Conservation (phyloP, 495 filamentous ascomycete species). For the Penicillium argentinense region DNA sequence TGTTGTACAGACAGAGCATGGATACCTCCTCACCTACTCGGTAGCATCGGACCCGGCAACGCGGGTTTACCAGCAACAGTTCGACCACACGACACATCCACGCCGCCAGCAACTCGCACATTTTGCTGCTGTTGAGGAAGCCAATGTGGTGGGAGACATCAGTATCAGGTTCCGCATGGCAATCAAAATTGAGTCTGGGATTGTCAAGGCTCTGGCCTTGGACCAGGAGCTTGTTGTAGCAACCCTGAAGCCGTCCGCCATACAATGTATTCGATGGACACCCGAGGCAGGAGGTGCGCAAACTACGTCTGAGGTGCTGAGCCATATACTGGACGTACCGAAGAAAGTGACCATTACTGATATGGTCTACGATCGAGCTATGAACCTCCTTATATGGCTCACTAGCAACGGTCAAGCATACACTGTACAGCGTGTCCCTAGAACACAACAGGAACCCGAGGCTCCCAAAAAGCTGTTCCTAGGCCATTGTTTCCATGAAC, state of each 20-base stretch:
- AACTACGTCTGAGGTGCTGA: constrained; percentile 87
- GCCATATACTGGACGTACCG: constrained; percentile 78
- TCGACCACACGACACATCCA: constrained; percentile 65
- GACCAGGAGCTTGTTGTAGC: constrained; percentile 94
- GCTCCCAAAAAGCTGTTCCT: constrained; percentile 69
- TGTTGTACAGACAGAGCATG: constrained; percentile 83
- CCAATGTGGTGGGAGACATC: constrained; percentile 79
- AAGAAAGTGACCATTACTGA: constrained; percentile 73
- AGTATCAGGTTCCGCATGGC: constrained; percentile 94
- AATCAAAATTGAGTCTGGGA: constrained; percentile 96
- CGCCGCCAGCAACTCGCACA: constrained; percentile 71
- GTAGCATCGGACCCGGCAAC: constrained; percentile 80
- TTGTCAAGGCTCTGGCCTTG: constrained; percentile 80
- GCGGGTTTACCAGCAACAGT: constrained; percentile 80
- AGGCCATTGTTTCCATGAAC: constrained; percentile 86
- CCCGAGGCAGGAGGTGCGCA: constrained; percentile 78
- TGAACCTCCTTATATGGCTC: constrained; percentile 95
- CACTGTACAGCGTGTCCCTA: constrained; percentile 74
- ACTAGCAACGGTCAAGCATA: constrained; percentile 89
- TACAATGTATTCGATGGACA: constrained; percentile 95
- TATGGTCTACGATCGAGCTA: constrained; percentile 95
- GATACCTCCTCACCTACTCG: constrained; percentile 92
- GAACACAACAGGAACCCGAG: constrained; percentile 31
- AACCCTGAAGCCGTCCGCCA: constrained; percentile 86
- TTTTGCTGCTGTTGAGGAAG: constrained; percentile 61